phyloP scores from a whole-genome alignment of 2,329 filamentous ascomycete species.

The Penicillium oxalicum region DNA sequence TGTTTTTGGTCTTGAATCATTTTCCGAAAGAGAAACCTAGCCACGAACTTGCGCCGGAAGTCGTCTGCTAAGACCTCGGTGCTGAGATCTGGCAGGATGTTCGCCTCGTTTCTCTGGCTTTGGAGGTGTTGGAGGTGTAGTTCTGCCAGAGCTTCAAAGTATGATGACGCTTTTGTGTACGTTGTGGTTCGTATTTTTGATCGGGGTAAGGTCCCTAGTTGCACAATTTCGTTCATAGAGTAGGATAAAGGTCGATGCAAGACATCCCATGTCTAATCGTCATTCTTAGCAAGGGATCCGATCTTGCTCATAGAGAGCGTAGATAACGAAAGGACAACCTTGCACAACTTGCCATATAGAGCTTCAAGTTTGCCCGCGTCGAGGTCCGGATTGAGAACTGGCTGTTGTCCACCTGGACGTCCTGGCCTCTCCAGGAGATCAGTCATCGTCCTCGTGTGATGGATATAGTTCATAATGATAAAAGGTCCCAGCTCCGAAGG shows the following conservation, averaged over 20 bases:
- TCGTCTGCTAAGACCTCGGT: constrained; percentile 17
- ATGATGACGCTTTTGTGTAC: constrained; percentile 31
- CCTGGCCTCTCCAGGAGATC: constrained; percentile 14
- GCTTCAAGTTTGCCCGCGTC: constrained; percentile 5
- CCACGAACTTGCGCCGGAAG: constrained; percentile 18
- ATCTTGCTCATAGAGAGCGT: constrained; percentile 33
- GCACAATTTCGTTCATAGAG: constrained; percentile 40
- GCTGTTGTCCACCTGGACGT: constrained; percentile 7
- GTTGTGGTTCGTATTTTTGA: constrained; percentile 13
- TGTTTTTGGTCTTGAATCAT: constrained; percentile 11
- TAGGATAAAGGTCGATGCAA: constrained; percentile 35
- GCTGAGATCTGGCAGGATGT: constrained; percentile 19
- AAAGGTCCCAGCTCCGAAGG: constrained; percentile 24
- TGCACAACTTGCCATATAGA: constrained; percentile 38
- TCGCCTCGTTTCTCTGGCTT: constrained; percentile 36
- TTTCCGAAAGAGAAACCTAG: constrained; percentile 16
- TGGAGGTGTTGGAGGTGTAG: constrained; percentile 39
- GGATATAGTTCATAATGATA: constrained; percentile 35
- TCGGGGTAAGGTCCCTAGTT: constrained; percentile 19
- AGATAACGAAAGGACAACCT: constrained; percentile 38
- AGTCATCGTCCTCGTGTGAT: constrained; percentile 10
- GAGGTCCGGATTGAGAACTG: constrained; percentile 13
- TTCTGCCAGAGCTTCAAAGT: constrained; percentile 36
- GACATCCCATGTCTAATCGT: constrained; percentile 22
- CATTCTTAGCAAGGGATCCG: constrained; percentile 31